Base-by-base conservation (phyloP, 2,329 filamentous ascomycete genomes). In the Phialocephala sp. region DNA sequence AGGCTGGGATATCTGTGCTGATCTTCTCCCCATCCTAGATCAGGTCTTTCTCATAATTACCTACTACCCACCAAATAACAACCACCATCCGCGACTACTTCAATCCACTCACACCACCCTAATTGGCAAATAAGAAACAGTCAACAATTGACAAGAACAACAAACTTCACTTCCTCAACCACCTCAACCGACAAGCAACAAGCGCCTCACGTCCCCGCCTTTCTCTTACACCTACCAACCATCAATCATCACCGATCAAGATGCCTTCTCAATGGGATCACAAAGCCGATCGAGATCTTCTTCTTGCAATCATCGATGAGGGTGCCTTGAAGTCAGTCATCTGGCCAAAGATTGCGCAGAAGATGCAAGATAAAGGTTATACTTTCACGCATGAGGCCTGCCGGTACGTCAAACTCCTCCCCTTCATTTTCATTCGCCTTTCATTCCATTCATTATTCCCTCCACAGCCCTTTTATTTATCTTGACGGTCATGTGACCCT, bases 331-430 rank as follows among this genome's bases (percentile, higher is more conserved):
- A 71, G 32, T 45, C 60, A 8, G 71, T 74, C 24, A 59, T 68
- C 9, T 76, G 75, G 75, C 58, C 63, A 5, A 58, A 35, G 1
- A 69, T 76, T 15, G 43, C 74, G 5, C 61, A 36, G 0, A 62
- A 60, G 27, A 70, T 76, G 66, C n/a, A 58, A 1, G 20, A 37
- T 8, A 72, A 73, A 50, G 68, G 69, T 14, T 70, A 75, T 50
- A 67, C 45, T 32, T 74, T 74, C 58, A 70, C 69, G 9, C 68
- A 72, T 24, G 74, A 76, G 60, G 75, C 70, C 9, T 76, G 75
- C 27, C 70, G 74, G 75, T 75, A 72, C 36, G 74, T 67, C 47
- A 60, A 55, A 22, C 35, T 35, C 27, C 14, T 59, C n/a, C 35
- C 32, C 35, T 18, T 59, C 41, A 52, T 39, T 36, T 36, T 22